Conservation (phyloP, 2,329 filamentous ascomycete genomes). For the Fusarium sarcochroum region DNA sequence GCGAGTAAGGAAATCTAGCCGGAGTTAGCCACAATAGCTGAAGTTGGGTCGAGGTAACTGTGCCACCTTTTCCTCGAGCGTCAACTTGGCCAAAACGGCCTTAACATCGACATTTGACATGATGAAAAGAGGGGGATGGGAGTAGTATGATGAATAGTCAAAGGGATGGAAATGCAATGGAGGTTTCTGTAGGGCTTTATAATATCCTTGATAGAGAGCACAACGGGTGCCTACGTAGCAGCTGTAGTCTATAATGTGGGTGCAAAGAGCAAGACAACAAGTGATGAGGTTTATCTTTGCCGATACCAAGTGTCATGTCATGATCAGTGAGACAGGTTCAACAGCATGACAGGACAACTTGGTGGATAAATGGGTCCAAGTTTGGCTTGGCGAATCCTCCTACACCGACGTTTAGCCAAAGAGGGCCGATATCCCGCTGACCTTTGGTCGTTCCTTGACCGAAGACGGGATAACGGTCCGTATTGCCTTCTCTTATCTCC, state of each 20-base stretch:
- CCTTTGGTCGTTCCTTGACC: neutral
- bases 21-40: neutral
- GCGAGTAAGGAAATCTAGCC: constrained; percentile 39
- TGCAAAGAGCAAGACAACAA: no score
- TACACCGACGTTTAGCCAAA: neutral
- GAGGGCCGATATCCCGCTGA: neutral
- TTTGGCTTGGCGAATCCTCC: neutral
- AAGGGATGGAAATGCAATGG: no score
- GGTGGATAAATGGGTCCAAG: neutral
- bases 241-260: no score
- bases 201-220: neutral
- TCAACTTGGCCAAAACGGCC: neutral
- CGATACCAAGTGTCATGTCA: no score
- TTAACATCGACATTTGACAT: neutral
- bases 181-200: neutral
- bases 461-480: neutral
- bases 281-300: no score
- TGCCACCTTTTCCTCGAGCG: neutral
- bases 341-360: no score
- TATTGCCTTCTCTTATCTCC: neutral
- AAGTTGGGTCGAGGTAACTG: no score
- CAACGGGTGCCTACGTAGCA: no score
- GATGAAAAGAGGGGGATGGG: neutral
- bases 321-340: no score
- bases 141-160: neutral